Evolutionary conservation across 2,329 filamentous ascomycete genomes (phyloP).

Genomic region (Neofusicoccum sp.): DNA sequence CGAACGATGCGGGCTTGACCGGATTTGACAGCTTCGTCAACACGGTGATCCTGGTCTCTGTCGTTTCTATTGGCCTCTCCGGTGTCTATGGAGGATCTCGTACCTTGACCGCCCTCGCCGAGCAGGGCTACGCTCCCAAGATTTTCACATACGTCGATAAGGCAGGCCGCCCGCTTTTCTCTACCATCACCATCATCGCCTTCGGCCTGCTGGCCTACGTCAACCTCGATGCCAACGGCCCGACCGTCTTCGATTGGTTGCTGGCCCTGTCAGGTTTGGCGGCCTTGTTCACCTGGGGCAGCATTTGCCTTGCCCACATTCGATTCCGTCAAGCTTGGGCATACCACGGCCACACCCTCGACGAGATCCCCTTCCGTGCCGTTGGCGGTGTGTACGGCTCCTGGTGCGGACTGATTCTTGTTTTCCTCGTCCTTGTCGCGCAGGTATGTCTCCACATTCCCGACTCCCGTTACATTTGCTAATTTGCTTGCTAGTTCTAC

Average conservation of each 20-base stretch:
- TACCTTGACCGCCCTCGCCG: slow-evolving; percentile 83
- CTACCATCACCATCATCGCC: slow-evolving; percentile 58
- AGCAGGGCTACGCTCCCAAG: slow-evolving; percentile 63
- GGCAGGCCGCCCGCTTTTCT: slow-evolving; percentile 52
- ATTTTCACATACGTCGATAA: slow-evolving; percentile 62
- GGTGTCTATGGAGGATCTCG: slow-evolving; percentile 88
- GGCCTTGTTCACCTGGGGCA: slow-evolving; percentile 75
- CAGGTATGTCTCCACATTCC: slow-evolving; percentile 34
- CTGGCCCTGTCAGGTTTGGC: slow-evolving; percentile 70
- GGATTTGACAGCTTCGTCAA: slow-evolving; percentile 89
- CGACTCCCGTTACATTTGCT: neutral
- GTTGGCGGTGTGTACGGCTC: slow-evolving; percentile 41
- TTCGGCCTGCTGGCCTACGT: slow-evolving; percentile 78
- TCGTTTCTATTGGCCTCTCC: slow-evolving; percentile 88
- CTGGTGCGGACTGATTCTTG: slow-evolving; percentile 40
- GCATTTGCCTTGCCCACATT: slow-evolving; percentile 88
- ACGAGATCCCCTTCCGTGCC: slow-evolving; percentile 47
- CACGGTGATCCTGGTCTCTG: slow-evolving; percentile 86
- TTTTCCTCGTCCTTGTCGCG: slow-evolving; percentile 39
- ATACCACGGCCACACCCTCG: slow-evolving; percentile 39
- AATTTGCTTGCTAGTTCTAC: slow-evolving; percentile 21
- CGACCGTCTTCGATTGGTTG: slow-evolving; percentile 74
- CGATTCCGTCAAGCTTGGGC: slow-evolving; percentile 67
- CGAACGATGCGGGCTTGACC: slow-evolving; percentile 76
- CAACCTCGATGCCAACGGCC: slow-evolving; percentile 55